phyloP scores from a whole-genome alignment of 1,284 basidiomycete genomes.

The Earliella scabrosa region DNA sequence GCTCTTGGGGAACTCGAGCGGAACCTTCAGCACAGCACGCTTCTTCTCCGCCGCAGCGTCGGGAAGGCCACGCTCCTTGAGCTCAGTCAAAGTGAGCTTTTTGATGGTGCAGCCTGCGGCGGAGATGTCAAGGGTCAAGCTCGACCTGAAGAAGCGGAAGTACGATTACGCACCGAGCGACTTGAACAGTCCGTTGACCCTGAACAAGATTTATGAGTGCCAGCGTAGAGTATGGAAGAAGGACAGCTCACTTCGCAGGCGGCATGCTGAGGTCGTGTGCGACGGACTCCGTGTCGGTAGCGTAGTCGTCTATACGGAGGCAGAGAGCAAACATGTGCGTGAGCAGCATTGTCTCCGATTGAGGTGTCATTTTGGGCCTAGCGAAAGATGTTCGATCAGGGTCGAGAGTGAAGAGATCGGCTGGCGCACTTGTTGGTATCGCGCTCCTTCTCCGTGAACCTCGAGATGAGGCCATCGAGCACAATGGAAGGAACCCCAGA shows the following conservation, averaged over 20 bases:
- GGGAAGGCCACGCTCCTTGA: conserved; percentile 68
- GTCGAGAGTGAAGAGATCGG: neutral
- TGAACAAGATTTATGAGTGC: conserved; percentile 6
- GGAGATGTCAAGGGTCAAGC: neutral
- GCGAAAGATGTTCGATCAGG: conserved; percentile 3
- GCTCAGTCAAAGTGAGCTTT: conserved; percentile 61
- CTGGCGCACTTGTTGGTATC: conserved; percentile 60
- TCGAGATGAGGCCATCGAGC: conserved; percentile 73
- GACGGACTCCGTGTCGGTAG: conserved; percentile 67
- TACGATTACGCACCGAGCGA: conserved; percentile 28
- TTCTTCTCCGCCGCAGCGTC: conserved; percentile 62
- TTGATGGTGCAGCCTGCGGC: conserved; percentile 70
- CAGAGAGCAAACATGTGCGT: conserved; percentile 83
- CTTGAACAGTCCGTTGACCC: conserved; percentile 40
- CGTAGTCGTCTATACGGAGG: conserved; percentile 78
- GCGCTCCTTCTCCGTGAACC: conserved; percentile 79
- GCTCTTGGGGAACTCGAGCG: conserved; percentile 79
- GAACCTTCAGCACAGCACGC: conserved; percentile 73
- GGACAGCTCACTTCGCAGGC: conserved; percentile 59
- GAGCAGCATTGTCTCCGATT: conserved; percentile 72
- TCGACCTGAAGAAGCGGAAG: neutral
- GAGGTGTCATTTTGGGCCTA: conserved; percentile 72
- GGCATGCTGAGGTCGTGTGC: conserved; percentile 76
- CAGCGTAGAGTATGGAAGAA: neutral
- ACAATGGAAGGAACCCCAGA: conserved; percentile 63